A percentile compares a stretch with the other conserved stretches of the same genome.
Conservation (phyloP, 2,329 filamentous ascomycete species). For the Apiospora rasikravindrae region DNA sequence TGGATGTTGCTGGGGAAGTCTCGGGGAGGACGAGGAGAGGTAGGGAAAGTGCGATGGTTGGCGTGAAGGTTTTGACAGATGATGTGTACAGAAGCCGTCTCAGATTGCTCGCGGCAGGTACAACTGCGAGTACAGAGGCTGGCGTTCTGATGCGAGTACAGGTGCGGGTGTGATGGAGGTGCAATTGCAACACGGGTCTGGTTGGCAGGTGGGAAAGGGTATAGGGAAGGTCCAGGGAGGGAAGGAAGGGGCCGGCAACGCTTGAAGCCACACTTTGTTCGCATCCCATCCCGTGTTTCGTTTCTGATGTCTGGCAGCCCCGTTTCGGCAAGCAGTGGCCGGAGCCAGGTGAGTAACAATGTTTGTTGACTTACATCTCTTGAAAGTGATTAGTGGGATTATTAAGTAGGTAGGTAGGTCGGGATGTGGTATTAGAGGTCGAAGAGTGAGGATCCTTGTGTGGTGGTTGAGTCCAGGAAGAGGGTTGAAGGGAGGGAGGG, state of each 20-base stretch:
- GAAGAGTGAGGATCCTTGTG: background rate
- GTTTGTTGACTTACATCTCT: slow-evolving; percentile 11
- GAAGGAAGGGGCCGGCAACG: background rate
- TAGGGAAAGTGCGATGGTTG: slow-evolving; percentile 3
- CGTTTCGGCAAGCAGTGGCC: background rate
- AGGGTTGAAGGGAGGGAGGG: background rate
- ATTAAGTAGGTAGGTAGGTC: slow-evolving; percentile 5
- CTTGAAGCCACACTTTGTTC: background rate
- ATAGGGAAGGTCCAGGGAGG: background rate
- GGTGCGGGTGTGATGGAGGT: slow-evolving; percentile 5
- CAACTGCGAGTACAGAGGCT: slow-evolving; percentile 8
- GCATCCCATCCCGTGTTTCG: slow-evolving; percentile 3
- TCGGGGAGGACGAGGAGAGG: background rate
- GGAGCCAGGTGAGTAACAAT: background rate
- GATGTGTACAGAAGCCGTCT: slow-evolving; percentile 1
- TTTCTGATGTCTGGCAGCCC: background rate
- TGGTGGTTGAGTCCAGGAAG: background rate
- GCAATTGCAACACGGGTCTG: background rate
- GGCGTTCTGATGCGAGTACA: background rate
- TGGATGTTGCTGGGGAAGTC: background rate
- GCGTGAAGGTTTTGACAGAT: background rate
- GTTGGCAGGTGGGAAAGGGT: background rate
- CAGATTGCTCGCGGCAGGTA: slow-evolving; percentile 1
- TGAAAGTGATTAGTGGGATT: background rate
- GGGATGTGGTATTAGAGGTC: background rate